These are phyloP conservation scores for Puccinia hordei DNA, from an alignment of 1,284 basidiomycete genomes.

Conservation along the genomic window DNA sequence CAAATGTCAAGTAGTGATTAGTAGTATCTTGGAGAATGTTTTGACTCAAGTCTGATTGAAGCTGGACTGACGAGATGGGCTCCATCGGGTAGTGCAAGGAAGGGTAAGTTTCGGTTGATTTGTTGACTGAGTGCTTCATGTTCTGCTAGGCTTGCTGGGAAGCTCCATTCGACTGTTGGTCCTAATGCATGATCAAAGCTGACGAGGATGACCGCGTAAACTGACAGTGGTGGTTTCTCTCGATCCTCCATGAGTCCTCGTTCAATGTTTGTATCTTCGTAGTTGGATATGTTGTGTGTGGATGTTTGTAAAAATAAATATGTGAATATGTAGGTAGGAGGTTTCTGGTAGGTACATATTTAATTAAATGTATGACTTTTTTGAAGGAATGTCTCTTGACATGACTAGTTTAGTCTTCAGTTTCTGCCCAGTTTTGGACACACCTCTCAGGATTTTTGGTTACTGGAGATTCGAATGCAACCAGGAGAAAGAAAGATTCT, in stretches of 20 bases:
- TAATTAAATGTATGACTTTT: too few species aligned
- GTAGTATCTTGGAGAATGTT: neutral
- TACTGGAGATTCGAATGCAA: neutral
- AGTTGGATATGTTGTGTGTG: neutral
- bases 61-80: slow-evolving; percentile 75
- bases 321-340: too few species aligned
- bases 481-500: neutral
- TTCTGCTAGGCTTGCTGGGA: slow-evolving; percentile 68
- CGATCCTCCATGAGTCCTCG: neutral
- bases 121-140: slow-evolving; percentile 67
- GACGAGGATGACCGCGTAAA: slow-evolving; percentile 54
- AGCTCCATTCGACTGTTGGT: slow-evolving; percentile 78
- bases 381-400: too few species aligned
- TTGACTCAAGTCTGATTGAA: too few species aligned
- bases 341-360: neutral
- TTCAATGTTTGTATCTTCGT: neutral
- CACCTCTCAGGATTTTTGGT: too few species aligned
- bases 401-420: too few species aligned
- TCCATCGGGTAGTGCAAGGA: slow-evolving; percentile 95
- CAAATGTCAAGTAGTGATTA: neutral
- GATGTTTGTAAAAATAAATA: too few species aligned
- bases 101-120: slow-evolving; percentile 79
- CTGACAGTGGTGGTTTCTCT: slow-evolving; percentile 35
- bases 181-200: slow-evolving; percentile 66
- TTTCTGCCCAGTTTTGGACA: too few species aligned